A percentile compares a stretch with the other conserved stretches of the same genome.
These are phyloP conservation scores for Sporothrix luriei DNA, from an alignment of 2,329 filamentous ascomycete genomes.

Conservation along the genomic window DNA sequence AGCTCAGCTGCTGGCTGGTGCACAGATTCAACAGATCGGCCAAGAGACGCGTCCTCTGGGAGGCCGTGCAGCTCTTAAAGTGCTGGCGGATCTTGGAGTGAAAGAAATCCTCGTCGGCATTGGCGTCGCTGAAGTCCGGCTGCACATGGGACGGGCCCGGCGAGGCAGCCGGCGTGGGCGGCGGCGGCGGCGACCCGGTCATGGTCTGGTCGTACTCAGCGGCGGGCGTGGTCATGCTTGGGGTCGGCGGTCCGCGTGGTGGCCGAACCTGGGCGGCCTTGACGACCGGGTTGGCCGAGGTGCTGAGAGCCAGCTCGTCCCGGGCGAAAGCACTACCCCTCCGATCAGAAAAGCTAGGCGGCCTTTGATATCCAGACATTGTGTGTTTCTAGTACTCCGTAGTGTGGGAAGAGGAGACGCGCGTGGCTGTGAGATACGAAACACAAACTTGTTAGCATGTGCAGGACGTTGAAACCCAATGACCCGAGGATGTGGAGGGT, in stretches of 20 bases:
- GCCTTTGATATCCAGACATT: conserved; percentile 51
- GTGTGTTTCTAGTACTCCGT: background rate
- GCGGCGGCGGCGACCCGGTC: conserved; percentile 64
- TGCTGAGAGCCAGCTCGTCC: conserved; percentile 61
- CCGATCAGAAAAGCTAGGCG: conserved; percentile 63
- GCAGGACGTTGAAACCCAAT: conserved; percentile 12
- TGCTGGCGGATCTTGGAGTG: conserved; percentile 76
- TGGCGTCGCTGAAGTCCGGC: conserved; percentile 74
- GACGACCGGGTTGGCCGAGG: conserved; percentile 45
- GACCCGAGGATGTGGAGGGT: background rate
- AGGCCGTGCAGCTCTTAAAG: conserved; percentile 75
- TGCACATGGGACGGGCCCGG: conserved; percentile 63
- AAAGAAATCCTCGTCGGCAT: conserved; percentile 80
- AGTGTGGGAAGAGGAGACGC: background rate
- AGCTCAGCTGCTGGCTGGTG: conserved; percentile 92
- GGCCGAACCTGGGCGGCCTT: conserved; percentile 56
- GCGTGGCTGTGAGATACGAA: conserved; percentile 16
- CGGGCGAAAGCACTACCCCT: conserved; percentile 58
- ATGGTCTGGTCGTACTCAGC: conserved; percentile 64
- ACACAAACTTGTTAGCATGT: conserved; percentile 22
- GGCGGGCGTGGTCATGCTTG: conserved; percentile 65
- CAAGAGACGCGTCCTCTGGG: conserved; percentile 77
- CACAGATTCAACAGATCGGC: conserved; percentile 90
- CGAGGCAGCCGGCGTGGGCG: conserved; percentile 66
- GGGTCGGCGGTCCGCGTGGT: conserved; percentile 64